phyloP scores from a whole-genome alignment of 2,329 filamentous ascomycete species.

The Truncatella angustata region DNA sequence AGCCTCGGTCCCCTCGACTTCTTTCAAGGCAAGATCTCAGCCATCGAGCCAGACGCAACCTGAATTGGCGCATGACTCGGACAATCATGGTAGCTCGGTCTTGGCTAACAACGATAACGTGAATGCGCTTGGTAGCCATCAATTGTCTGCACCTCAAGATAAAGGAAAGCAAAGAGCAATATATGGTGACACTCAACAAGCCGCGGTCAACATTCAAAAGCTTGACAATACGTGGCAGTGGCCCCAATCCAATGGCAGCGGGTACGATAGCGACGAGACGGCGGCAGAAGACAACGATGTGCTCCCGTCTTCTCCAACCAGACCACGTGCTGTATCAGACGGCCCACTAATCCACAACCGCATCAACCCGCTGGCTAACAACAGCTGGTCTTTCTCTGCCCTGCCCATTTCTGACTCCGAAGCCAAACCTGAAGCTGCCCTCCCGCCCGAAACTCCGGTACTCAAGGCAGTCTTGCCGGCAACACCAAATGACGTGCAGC shows the following conservation, averaged over 20 bases:
- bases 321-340: conserved; percentile 57
- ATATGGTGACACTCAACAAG: background rate
- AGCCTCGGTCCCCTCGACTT: background rate
- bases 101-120: no score
- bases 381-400: conserved; percentile 49
- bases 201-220: no score
- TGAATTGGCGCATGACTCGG: no score
- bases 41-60: no score
- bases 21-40: no score
- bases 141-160: background rate
- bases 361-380: conserved; percentile 55
- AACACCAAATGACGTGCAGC: no score
- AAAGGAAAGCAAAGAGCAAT: conserved; percentile 9
- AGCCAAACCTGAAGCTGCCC: background rate
- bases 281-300: background rate
- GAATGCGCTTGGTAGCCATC: no score
- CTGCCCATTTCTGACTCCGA: background rate
- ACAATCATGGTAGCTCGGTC: no score
- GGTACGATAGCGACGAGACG: no score
- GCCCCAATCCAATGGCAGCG: background rate
- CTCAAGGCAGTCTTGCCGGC: no score
- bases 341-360: conserved; percentile 44
- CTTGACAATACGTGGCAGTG: no score
- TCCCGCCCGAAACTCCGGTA: background rate
- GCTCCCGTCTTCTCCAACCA: conserved; percentile 14